Evolutionary conservation across 139 green algal species (phyloP).

Genomic region (Diplosphaera chodatii): DNA sequence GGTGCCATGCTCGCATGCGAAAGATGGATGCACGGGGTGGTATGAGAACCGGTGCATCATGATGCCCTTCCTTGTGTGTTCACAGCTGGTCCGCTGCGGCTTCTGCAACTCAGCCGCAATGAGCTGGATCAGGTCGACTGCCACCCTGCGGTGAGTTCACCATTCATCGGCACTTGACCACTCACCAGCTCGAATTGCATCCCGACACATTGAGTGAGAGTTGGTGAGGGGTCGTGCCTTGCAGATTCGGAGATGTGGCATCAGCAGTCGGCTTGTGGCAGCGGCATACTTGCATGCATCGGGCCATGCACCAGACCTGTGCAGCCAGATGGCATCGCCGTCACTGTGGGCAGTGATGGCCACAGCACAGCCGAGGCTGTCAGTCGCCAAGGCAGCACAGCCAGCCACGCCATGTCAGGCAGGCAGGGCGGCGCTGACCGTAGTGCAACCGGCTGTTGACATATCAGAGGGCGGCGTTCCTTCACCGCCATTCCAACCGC

Average conservation of each 20-base stretch:
- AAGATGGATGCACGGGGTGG: too few species aligned
- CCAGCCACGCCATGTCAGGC: background rate
- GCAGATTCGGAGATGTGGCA: background rate
- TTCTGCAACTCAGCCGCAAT: background rate
- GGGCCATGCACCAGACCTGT: background rate
- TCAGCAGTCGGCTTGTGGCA: background rate
- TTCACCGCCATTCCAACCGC: background rate
- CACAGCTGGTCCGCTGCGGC: background rate
- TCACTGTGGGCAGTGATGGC: background rate
- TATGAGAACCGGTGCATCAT: too few species aligned
- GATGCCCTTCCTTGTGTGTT: background rate
- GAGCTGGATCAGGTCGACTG: background rate
- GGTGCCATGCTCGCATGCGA: too few species aligned
- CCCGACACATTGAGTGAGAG: too few species aligned
- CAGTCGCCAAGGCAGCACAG: background rate
- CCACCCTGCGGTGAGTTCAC: background rate
- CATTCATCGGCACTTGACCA: too few species aligned
- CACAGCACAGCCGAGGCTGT: background rate
- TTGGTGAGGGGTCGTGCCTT: too few species aligned
- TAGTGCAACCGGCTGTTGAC: too few species aligned
- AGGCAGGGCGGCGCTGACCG: background rate
- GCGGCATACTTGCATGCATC: background rate
- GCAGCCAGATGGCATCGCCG: background rate
- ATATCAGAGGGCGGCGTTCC: background rate
- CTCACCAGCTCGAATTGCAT: too few species aligned